Evolutionary conservation across 805 yeast genomes (phyloP), one percentile per base, ranked within the genome.

Genomic region (Suhomyces pyralidae): DNA sequence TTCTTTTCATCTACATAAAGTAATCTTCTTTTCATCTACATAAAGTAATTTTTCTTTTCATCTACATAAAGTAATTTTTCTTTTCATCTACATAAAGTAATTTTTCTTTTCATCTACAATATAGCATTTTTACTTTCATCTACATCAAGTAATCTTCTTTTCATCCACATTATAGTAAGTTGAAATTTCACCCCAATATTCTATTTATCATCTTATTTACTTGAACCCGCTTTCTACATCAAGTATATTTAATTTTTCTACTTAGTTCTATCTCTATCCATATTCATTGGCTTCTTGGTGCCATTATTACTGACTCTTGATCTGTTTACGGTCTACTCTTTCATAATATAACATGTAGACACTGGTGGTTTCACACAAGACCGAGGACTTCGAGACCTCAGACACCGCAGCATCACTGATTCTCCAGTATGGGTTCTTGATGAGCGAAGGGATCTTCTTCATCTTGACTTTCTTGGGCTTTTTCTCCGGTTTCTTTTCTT

Each of bases 331-430:
- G 34, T 56, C 80, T 19, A 76, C 69, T 54, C 81, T 70, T 64
- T 92, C 96, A 63, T 88, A 94, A 62, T 88, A 86, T 50, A 93
- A 70, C 87, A 93, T 81, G 68, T 93, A 93, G 1, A 83, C 97
- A n/a, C 88, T 90, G 26, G 82, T 75, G 28, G 82, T 81, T 61
- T 90, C 96, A 51, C 71, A 74, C 42, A 89, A 69, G 0, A 92
- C 88, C 14, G 84, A 83, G 0, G 72, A 68, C 2, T 72, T 63
- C 10, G 81, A 74, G 7, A 79, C 83, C 64, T 91, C 97, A 38
- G 81, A 69, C 3, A 88, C 82, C 28, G 72, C 74, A 2, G 88
- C 76, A 68, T 94, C 98, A 55, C 96, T 89, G 32, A 92, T 82
- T 56, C 88, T 79, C 98, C 98, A 93, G 61, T 77, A 88, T 17